Conservation (phyloP, 345 rosid genomes). For the Bretschneidera sinensis region DNA sequence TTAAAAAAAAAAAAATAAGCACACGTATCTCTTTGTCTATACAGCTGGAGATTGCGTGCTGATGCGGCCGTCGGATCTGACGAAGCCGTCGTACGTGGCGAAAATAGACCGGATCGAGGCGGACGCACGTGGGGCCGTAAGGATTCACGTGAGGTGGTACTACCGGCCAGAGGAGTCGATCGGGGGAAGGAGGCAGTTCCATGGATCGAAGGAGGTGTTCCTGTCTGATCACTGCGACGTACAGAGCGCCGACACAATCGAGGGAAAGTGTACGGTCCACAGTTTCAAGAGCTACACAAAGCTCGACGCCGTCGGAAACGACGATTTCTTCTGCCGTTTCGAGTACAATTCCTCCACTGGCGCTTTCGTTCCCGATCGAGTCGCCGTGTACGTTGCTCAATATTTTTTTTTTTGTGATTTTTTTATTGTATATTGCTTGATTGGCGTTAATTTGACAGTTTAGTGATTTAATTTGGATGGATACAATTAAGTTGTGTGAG, state of each 20-base stretch:
- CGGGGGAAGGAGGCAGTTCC: constrained; percentile 91
- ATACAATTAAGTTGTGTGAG: too few relatives aligned
- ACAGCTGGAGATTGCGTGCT: constrained; percentile 88
- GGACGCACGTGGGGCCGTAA: constrained; percentile 76
- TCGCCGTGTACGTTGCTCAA: constrained; percentile 68
- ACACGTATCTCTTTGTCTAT: constrained; percentile 1
- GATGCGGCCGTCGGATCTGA: constrained; percentile 86
- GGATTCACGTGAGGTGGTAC: constrained; percentile 83
- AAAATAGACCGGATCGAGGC: constrained; percentile 85
- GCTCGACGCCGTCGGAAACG: constrained; percentile 88
- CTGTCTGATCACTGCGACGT: constrained; percentile 83
- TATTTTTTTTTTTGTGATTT: neutral
- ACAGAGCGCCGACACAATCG: constrained; percentile 91
- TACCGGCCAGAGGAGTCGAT: constrained; percentile 98
- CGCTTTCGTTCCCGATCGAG: constrained; percentile 85
- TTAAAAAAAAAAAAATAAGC: neutral
- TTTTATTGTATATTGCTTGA: neutral
- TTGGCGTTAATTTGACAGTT: too few relatives aligned
- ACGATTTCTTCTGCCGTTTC: constrained; percentile 96
- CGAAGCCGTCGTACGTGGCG: constrained; percentile 86
- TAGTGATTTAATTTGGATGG: too few relatives aligned
- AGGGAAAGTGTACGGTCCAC: constrained; percentile 90
- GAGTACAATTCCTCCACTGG: constrained; percentile 89
- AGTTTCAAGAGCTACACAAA: constrained; percentile 79
- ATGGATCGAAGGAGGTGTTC: constrained; percentile 93